Evolutionary conservation across 2,329 filamentous ascomycete species (phyloP).

Genomic region (Aureobasidium sp.): DNA sequence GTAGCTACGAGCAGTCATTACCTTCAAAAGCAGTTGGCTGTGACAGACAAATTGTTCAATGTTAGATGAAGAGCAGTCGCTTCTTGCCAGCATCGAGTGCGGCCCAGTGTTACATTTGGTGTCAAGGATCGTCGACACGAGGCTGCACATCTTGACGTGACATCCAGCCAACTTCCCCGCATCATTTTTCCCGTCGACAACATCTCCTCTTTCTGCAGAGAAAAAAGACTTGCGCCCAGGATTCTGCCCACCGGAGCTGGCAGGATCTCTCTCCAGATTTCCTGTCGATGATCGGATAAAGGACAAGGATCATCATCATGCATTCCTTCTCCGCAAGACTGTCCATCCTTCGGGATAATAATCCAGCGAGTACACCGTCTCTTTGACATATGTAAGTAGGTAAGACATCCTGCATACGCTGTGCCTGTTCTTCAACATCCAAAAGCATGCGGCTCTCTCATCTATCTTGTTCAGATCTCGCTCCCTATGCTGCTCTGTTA

Average conservation of each 20-base stretch:
- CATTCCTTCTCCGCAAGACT: neutral
- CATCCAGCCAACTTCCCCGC: neutral
- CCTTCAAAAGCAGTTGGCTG: neutral
- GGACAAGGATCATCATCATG: neutral
- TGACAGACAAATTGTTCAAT: neutral
- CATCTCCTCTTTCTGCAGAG: neutral
- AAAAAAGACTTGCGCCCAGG: neutral
- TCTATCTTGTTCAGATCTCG: neutral
- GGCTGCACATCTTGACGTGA: neutral
- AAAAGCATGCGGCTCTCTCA: neutral
- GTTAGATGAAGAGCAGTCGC: neutral
- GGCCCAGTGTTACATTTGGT: neutral
- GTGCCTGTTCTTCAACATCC: neutral
- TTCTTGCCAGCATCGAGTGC: neutral
- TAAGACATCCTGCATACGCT: neutral
- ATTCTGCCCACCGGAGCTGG: neutral
- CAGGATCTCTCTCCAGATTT: neutral
- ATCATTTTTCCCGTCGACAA: conserved; percentile 1
- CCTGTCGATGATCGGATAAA: neutral
- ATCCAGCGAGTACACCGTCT: too few relatives aligned
- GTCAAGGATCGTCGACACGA: neutral
- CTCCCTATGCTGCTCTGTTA: neutral
- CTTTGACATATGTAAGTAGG: too few relatives aligned
- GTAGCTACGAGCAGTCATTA: neutral
- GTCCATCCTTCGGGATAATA: neutral